Evolutionary conservation across 2,329 filamentous ascomycete species (phyloP).

Genomic region (Teratosphaeria gauchensis): DNA sequence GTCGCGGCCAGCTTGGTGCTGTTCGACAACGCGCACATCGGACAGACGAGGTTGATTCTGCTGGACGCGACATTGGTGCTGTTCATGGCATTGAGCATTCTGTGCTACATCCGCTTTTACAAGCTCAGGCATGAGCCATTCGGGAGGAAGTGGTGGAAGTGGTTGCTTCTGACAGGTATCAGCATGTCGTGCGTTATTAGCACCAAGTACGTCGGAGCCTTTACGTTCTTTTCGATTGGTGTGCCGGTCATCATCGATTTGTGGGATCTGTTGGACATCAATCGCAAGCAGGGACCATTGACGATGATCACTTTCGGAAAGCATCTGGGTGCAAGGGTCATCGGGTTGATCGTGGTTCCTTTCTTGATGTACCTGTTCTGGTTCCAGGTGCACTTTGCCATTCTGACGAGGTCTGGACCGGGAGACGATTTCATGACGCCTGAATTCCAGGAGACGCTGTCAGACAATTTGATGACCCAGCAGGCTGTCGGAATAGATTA

Average conservation of each 20-base stretch:
- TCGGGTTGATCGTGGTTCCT: conserved; percentile 79
- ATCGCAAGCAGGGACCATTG: conserved; percentile 71
- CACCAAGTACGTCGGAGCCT: conserved; percentile 93
- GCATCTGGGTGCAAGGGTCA: conserved; percentile 79
- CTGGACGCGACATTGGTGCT: conserved; percentile 90
- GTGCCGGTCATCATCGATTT: conserved; percentile 89
- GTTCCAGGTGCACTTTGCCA: conserved; percentile 98
- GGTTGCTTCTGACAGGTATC: conserved; percentile 91
- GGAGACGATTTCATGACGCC: conserved; percentile 99
- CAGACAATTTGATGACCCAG: conserved; percentile 85
- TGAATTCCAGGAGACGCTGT: conserved; percentile 93
- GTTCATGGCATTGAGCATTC: conserved; percentile 88
- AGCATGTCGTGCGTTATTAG: conserved; percentile 95
- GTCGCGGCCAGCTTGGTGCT: conserved; percentile 78
- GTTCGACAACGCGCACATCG: conserved; percentile 95
- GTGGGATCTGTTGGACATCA: conserved; percentile 88
- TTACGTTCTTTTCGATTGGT: conserved; percentile 95
- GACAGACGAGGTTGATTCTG: conserved; percentile 88
- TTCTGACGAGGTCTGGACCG: conserved; percentile 78
- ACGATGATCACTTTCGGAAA: conserved; percentile 70
- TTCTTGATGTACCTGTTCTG: conserved; percentile 99
- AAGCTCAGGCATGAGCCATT: conserved; percentile 87
- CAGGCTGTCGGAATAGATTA: conserved; percentile 82
- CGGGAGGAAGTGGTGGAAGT: conserved; percentile 98
- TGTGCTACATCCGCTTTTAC: conserved; percentile 96